phyloP scores from a whole-genome alignment of 768 basidiomycete species.

The Sporobolomyces phaffii region DNA sequence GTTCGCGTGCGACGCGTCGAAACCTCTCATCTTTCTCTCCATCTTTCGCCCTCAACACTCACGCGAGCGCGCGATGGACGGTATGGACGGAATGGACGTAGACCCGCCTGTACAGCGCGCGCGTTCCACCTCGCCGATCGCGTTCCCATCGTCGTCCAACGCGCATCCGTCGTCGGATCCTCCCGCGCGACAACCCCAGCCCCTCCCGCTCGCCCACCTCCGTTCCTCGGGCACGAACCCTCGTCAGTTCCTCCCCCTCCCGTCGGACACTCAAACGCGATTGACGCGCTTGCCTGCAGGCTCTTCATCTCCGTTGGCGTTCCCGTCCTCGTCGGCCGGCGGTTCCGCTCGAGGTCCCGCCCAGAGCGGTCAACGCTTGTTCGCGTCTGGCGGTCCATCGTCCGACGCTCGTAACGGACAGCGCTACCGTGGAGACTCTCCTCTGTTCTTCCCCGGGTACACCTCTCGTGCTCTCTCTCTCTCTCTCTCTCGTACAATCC shows the following conservation, averaged over 20 bases:
- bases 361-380: constrained; percentile 26
- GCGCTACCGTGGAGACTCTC: constrained; percentile 34
- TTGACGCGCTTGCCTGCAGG: constrained; percentile 6
- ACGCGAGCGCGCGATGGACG: neutral
- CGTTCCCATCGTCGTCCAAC: constrained; percentile 26
- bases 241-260: neutral
- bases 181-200: neutral
- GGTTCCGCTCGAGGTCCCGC: constrained; percentile 16
- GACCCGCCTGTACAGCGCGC: neutral
- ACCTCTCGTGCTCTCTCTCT: constrained; percentile 30
- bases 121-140: constrained; percentile 30
- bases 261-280: neutral
- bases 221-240: neutral
- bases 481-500: neutral
- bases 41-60: neutral
- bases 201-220: neutral
- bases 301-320: constrained; percentile 47
- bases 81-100: constrained; percentile 14
- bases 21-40: too few relatives aligned
- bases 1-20: neutral
- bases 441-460: constrained; percentile 51
- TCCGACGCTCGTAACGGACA: constrained; percentile 24
- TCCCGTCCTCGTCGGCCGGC: constrained; percentile 46
- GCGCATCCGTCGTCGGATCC: constrained; percentile 14
- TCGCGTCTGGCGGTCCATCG: constrained; percentile 27